Percentiles rank a stretch among this genome's conserved stretches.
phyloP scores from a whole-genome alignment of 257 asterid genomes.

The Salvia rosmarinus region DNA sequence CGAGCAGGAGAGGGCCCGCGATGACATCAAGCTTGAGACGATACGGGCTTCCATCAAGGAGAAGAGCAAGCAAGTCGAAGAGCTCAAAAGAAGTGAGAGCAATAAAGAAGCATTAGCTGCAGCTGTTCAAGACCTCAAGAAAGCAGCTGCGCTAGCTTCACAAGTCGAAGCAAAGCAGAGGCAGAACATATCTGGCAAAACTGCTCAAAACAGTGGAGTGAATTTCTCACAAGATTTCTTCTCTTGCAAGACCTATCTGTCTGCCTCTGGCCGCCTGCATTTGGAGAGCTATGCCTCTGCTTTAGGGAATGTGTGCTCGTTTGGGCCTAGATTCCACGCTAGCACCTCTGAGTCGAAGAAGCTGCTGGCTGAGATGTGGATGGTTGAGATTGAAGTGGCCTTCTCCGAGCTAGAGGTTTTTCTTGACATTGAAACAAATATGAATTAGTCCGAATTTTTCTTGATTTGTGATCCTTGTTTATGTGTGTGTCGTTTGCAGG shows the following conservation, averaged over 20 bases:
- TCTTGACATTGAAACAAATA: too few species aligned
- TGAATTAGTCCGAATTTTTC: too few species aligned
- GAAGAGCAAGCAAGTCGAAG: conserved; percentile 65
- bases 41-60: conserved; percentile 62
- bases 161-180: conserved; percentile 61
- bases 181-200: conserved; percentile 31
- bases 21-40: conserved; percentile 41
- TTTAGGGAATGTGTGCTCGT: conserved; percentile 79
- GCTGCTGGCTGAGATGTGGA: conserved; percentile 81
- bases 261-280: conserved; percentile 77
- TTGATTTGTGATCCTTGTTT: neutral
- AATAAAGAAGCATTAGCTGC: conserved; percentile 77
- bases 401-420: conserved; percentile 69
- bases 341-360: conserved; percentile 51
- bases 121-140: conserved; percentile 71
- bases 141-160: conserved; percentile 57
- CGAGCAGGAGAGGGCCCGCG: too few species aligned
- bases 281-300: conserved; percentile 86
- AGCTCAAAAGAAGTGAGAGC: conserved; percentile 69
- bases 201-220: neutral
- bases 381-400: conserved; percentile 82
- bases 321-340: conserved; percentile 81
- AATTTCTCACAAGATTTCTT: conserved; percentile 67
- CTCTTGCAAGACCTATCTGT: conserved; percentile 50
- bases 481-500: conserved; percentile 51